phyloP scores from a whole-genome alignment of 192 early-diverging fungal species.

The Thoreauomyces humboldtii region DNA sequence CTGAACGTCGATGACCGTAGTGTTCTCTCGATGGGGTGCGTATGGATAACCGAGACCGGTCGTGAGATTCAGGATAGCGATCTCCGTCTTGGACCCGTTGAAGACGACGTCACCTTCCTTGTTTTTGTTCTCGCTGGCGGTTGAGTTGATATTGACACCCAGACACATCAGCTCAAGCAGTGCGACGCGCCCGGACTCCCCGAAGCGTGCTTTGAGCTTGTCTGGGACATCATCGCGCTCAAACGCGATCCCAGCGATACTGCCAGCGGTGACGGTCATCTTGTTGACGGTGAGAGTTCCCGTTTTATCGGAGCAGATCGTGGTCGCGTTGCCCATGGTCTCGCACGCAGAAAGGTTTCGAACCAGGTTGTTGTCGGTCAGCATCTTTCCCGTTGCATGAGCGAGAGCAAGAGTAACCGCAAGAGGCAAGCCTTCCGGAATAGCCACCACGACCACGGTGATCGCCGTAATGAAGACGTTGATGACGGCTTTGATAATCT shows the following conservation, averaged over 20 bases:
- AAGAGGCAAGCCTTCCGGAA: constrained; percentile 96
- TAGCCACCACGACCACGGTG: constrained; percentile 94
- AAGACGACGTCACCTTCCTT: constrained; percentile 36
- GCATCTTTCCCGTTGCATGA: constrained; percentile 90
- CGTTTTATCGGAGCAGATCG: constrained; percentile 98
- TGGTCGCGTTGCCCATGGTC: constrained; percentile 97
- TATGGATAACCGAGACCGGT: constrained; percentile 62
- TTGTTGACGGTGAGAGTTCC: constrained; percentile 96
- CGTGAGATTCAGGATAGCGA: constrained; percentile 83
- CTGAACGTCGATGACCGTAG: constrained; percentile 68
- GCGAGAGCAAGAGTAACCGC: constrained; percentile 96
- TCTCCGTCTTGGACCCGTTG: constrained; percentile 93
- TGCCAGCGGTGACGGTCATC: constrained; percentile 94
- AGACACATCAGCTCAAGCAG: constrained; percentile 68
- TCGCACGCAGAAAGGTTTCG: constrained; percentile 95
- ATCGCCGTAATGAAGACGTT: constrained; percentile 85
- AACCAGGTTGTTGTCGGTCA: constrained; percentile 97
- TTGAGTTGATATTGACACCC: constrained; percentile 65
- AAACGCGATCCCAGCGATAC: constrained; percentile 67
- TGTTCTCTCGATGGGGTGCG: constrained; percentile 57
- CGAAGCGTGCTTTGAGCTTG: constrained; percentile 28
- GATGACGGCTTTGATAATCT: constrained; percentile 26
- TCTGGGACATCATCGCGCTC: constrained; percentile 44
- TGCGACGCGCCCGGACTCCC: not conserved
- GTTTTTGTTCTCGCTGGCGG: constrained; percentile 57